phyloP scores from a whole-genome alignment of 345 rosid genomes.

The Lumnitzera littorea region DNA sequence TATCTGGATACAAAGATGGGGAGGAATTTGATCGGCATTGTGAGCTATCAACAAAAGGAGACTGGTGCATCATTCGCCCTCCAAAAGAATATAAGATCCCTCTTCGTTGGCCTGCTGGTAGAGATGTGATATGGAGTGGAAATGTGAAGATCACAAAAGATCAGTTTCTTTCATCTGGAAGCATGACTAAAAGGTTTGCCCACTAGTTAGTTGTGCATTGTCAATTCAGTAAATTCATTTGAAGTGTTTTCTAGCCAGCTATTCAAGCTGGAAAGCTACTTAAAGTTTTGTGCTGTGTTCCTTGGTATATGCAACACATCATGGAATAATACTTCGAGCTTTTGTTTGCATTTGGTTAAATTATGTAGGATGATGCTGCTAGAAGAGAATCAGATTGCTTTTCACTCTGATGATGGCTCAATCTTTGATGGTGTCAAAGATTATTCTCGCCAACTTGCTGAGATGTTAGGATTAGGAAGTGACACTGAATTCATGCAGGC shows the following conservation, averaged over 20 bases:
- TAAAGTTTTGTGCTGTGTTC: neutral
- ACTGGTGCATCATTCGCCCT: conserved; percentile 73
- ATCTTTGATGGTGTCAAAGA: conserved; percentile 92
- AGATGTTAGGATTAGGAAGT: conserved; percentile 93
- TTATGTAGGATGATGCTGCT: conserved; percentile 74
- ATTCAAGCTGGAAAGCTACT: neutral
- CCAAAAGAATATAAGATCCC: conserved; percentile 96
- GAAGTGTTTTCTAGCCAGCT: neutral
- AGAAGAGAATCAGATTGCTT: conserved; percentile 96
- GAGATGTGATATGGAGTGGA: conserved; percentile 95
- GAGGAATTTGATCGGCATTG: conserved; percentile 93
- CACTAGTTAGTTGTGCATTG: neutral
- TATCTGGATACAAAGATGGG: conserved; percentile 71
- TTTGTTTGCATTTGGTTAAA: neutral
- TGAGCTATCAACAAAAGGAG: conserved; percentile 41
- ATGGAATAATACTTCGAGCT: too few species aligned
- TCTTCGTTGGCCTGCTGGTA: conserved; percentile 87
- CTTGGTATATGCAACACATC: too few species aligned
- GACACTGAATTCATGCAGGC: conserved; percentile 87
- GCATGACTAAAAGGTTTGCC: conserved; percentile 80
- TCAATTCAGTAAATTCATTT: neutral
- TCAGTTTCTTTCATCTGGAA: conserved; percentile 97
- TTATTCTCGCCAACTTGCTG: conserved; percentile 89
- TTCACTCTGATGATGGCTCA: conserved; percentile 84
- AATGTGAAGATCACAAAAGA: conserved; percentile 92